These are phyloP conservation scores for Pythium dissotocum DNA, from an alignment of 352 stramenopile species.

Conservation along the genomic window DNA sequence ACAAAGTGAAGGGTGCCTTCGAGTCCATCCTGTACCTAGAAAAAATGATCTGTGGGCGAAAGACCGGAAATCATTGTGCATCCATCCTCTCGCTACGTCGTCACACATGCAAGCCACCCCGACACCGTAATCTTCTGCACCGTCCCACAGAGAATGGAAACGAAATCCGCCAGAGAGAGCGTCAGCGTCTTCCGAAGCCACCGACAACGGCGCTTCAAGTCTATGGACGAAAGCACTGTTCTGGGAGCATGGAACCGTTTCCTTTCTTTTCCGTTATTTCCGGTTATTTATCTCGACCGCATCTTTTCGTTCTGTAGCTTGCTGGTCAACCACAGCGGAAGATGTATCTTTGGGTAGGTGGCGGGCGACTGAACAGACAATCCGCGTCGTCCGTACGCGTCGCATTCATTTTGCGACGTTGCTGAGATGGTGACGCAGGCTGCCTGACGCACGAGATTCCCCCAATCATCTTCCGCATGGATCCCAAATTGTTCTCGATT, in stretches of 20 bases:
- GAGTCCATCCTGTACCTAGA: neutral
- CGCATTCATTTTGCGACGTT: conserved; percentile 3
- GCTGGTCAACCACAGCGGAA: neutral
- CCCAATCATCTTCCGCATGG: conserved; percentile 20
- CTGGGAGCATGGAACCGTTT: neutral
- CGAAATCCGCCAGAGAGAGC: conserved; percentile 1
- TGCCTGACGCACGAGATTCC: conserved; percentile 16
- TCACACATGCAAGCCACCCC: neutral
- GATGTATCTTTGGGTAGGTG: neutral
- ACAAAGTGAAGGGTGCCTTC: no score
- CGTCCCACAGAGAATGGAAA: neutral
- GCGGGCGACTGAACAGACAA: neutral
- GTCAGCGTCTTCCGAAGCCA: neutral
- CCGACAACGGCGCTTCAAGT: neutral
- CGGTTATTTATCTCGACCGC: neutral
- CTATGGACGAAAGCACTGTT: neutral
- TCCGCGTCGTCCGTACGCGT: conserved; percentile 4
- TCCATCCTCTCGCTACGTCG: neutral
- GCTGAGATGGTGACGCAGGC: conserved; percentile 12
- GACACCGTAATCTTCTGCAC: neutral
- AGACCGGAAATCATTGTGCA: neutral
- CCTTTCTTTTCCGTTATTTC: neutral
- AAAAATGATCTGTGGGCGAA: neutral
- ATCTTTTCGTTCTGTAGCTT: neutral
- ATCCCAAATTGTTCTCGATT: conserved; percentile 17